Evolutionary conservation across 768 basidiomycete genomes (phyloP), one percentile per base, ranked within the genome.

Genomic region (Suillus paluster): DNA sequence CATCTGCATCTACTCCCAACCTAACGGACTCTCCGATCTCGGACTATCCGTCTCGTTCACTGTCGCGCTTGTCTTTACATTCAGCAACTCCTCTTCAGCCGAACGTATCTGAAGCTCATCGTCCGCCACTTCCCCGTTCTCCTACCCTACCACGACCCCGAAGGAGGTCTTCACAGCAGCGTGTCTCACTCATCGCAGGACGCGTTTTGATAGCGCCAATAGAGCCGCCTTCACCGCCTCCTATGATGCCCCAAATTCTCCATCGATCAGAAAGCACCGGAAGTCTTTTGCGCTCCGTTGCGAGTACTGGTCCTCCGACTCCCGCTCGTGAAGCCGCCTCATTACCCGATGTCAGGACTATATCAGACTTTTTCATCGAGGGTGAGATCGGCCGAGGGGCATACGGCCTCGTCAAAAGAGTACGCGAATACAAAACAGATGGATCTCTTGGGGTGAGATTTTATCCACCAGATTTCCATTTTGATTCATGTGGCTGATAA

Each of bases 351-450:
- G 84, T 86, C 38, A 84, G 88, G 63, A 92, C 83, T 64, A 95
- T 98, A 63, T 89, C 88, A 6, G 91, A 95, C 68, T 97, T 92
- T 71, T 83, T 89, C 23, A 89, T 97, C 59, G 87, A 95, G 67
- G 84, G 84, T 49, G 95, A 97, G 70, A 92, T 96, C 27, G 97
- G 97, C 15, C 84, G 94, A 60, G 97, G 96, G 11, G 97, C 97
- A 12, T 98, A 98, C 74, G 97, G 97, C 2, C 81, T 98, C 46
- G 97, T 99, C 42, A 95, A 97, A 75, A 84, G 93, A 59, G 97
- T 88, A 2, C 83, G 92, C 64, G 92, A 95, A 71, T 89, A 89
- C 66, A 83, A 81, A 41, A 69, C 81, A 9, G 89, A 93, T 73
- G 93, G 92, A 6, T 81, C 86, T 44, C 78, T 90, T n/a, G 97